These are phyloP conservation scores for Kodamaea fukazawae DNA, from an alignment of 805 yeast species.

Conservation along the genomic window DNA sequence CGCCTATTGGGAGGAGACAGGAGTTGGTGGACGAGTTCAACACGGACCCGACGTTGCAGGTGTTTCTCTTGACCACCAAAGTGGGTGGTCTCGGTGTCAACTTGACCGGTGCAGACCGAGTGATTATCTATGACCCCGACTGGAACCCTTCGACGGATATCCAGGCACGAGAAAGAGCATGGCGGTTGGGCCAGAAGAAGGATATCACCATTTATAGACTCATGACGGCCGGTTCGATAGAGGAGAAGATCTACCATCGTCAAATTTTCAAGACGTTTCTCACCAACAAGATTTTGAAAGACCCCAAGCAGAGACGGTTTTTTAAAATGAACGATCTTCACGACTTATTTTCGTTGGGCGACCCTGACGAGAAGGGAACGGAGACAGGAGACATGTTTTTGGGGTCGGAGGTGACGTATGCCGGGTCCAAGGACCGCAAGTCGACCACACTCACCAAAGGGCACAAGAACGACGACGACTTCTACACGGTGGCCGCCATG, in stretches of 20 bases:
- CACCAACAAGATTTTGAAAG: conserved; percentile 89
- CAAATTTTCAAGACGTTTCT: conserved; percentile 94
- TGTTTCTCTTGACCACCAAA: conserved; percentile 85
- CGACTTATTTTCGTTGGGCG: conserved; percentile 84
- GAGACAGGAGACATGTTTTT: conserved; percentile 66
- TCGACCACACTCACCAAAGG: conserved; percentile 26
- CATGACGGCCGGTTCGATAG: conserved; percentile 93
- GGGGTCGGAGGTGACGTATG: conserved; percentile 41
- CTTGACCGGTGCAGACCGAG: conserved; percentile 91
- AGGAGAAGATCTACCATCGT: conserved; percentile 93
- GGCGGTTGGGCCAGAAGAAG: conserved; percentile 93
- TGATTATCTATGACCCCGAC: conserved; percentile 93
- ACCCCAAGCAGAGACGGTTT: conserved; percentile 90
- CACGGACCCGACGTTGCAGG: conserved; percentile 49
- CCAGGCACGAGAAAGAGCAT: conserved; percentile 95
- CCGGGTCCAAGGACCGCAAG: conserved; percentile 33
- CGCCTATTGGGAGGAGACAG: conserved; percentile 77
- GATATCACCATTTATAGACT: conserved; percentile 88
- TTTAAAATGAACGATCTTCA: conserved; percentile 91
- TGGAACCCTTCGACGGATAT: conserved; percentile 98
- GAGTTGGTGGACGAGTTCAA: conserved; percentile 79
- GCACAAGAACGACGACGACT: conserved; percentile 58
- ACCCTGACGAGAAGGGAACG: conserved; percentile 61
- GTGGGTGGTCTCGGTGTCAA: conserved; percentile 97
- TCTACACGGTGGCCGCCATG: conserved; percentile 58